Percentiles rank a stretch among this genome's conserved stretches.
These are phyloP conservation scores for Spongospora subterranea DNA, from an alignment of 208 protist genomes.

Conservation along the genomic window DNA sequence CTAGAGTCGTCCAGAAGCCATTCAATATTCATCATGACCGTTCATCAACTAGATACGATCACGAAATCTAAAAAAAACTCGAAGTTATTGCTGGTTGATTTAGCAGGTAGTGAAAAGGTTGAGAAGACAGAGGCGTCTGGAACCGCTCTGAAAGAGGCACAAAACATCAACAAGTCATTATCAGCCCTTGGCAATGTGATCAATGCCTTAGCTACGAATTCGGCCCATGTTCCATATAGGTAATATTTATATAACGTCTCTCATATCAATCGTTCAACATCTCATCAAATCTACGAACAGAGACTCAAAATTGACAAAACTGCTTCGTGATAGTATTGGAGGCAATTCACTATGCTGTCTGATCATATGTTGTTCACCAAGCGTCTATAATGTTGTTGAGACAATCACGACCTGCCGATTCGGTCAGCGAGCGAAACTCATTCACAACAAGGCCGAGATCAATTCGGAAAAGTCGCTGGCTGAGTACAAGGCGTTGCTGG, in stretches of 20 bases:
- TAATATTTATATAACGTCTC: not conserved
- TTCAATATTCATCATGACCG: slow-evolving; percentile 74
- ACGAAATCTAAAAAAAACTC: slow-evolving; percentile 64
- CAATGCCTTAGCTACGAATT: slow-evolving; percentile 64
- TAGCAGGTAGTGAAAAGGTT: slow-evolving; percentile 79
- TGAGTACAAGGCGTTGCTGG: slow-evolving; percentile 66
- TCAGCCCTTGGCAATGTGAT: slow-evolving; percentile 77
- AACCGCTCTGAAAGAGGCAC: slow-evolving; percentile 74
- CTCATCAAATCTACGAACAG: slow-evolving; percentile 44
- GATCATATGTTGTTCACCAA: slow-evolving; percentile 80
- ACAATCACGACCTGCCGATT: slow-evolving; percentile 83
- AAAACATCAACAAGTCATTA: slow-evolving; percentile 78
- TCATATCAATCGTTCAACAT: not conserved
- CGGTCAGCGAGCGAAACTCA: slow-evolving; percentile 74
- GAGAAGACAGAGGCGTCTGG: slow-evolving; percentile 74
- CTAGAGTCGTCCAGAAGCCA: slow-evolving; percentile 71
- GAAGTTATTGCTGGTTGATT: slow-evolving; percentile 82
- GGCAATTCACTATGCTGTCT: slow-evolving; percentile 82
- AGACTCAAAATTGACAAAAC: slow-evolving; percentile 76
- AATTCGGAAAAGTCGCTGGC: slow-evolving; percentile 64
- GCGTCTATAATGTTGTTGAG: slow-evolving; percentile 78
- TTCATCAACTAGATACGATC: slow-evolving; percentile 64
- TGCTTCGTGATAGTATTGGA: slow-evolving; percentile 80
- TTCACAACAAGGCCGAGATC: slow-evolving; percentile 70
- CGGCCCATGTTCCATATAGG: slow-evolving; percentile 74